phyloP scores from a whole-genome alignment of 208 protist genomes.

The Polymyxa betae region DNA sequence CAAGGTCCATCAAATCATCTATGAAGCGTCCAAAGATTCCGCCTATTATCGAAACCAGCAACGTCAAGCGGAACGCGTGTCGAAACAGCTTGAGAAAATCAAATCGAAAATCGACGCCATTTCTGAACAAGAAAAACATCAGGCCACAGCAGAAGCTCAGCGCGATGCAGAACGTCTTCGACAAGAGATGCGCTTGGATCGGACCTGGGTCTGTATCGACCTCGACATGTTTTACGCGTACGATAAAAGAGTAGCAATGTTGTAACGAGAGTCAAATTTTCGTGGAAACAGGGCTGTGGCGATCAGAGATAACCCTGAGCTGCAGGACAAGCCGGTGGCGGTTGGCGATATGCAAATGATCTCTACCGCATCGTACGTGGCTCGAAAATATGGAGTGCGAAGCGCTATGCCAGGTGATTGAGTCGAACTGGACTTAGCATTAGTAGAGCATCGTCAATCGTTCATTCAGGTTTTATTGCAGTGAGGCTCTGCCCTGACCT shows the following conservation, averaged over 20 bases:
- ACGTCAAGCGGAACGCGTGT: conserved; percentile 14
- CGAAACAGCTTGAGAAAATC: background rate
- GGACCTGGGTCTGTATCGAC: conserved; percentile 75
- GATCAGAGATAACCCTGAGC: conserved; percentile 84
- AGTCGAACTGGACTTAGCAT: background rate
- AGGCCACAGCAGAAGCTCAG: background rate
- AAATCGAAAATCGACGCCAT: background rate
- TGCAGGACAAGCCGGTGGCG: conserved; percentile 85
- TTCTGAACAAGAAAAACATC: background rate
- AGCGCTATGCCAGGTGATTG: conserved; percentile 82
- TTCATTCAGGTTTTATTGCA: conserved; percentile 30
- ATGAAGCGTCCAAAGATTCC: conserved; percentile 40
- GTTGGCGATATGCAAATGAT: conserved; percentile 89
- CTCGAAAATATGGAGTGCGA: conserved; percentile 89
- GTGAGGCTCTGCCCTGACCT: conserved; percentile 56
- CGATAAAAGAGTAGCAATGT: no score
- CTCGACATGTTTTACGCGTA: conserved; percentile 87
- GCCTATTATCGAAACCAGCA: conserved; percentile 41
- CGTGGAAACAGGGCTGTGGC: no score
- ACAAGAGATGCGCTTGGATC: background rate
- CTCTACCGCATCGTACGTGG: conserved; percentile 91
- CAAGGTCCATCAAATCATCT: background rate
- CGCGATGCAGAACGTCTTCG: background rate
- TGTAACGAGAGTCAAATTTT: no score
- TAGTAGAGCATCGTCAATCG: background rate